These are phyloP conservation scores for Penicillium paradoxum DNA, from an alignment of 495 filamentous ascomycete species.

Conservation along the genomic window DNA sequence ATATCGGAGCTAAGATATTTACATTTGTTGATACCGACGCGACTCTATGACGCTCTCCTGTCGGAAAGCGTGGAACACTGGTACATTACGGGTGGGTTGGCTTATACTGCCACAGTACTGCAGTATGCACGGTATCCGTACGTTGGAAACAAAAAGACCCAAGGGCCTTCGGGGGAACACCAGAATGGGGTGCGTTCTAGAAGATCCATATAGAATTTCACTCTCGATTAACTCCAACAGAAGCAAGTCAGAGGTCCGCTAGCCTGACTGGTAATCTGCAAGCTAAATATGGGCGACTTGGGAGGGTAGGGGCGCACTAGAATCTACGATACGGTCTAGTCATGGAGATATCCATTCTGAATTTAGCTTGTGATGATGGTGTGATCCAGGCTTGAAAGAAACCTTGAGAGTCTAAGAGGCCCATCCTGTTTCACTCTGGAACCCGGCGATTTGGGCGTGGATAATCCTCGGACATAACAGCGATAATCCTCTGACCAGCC, in stretches of 20 bases:
- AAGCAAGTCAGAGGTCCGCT: neutral
- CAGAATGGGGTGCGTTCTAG: neutral
- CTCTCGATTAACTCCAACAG: neutral
- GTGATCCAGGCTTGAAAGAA: conserved; percentile 3
- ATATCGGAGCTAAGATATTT: too few species aligned
- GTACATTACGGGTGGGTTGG: conserved; percentile 20
- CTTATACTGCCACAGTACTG: neutral
- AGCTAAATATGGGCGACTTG: neutral
- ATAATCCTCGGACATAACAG: neutral
- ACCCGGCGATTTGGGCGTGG: neutral
- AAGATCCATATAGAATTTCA: neutral
- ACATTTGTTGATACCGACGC: conserved; percentile 1
- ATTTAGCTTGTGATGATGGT: conserved; percentile 10
- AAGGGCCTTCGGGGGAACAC: neutral
- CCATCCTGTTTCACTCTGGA: neutral
- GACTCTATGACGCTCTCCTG: conserved; percentile 22
- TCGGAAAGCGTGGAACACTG: conserved; percentile 19
- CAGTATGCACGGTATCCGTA: conserved; percentile 3
- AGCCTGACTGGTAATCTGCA: neutral
- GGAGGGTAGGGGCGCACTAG: neutral
- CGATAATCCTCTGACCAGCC: neutral
- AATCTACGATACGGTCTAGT: neutral
- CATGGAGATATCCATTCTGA: neutral
- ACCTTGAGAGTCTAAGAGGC: neutral
- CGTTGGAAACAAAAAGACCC: neutral